A percentile compares a stretch with the other conserved stretches of the same genome.
phyloP scores from a whole-genome alignment of 75 land plant species.

The Adiantum capillusveneris region DNA sequence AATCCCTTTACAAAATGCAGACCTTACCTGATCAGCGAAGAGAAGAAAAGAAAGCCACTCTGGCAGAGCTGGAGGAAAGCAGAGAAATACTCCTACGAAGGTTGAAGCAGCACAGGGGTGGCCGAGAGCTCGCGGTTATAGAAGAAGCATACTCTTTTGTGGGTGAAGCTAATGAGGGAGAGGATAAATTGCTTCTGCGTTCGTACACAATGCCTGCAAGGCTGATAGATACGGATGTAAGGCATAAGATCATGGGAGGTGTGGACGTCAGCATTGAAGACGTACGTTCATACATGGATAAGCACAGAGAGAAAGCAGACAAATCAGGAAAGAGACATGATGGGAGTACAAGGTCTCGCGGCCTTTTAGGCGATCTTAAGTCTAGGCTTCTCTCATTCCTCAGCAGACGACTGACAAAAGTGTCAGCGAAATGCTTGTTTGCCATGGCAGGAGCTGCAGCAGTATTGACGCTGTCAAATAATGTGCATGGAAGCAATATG shows the following conservation, averaged over 20 bases:
- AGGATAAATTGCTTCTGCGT: neutral
- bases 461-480: neutral
- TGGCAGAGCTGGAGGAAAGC: constrained; percentile 40
- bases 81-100: constrained; percentile 24
- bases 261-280: no score
- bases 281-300: no score
- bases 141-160: constrained; percentile 39
- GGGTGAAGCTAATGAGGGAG: constrained; percentile 13
- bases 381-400: neutral
- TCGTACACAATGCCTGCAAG: no score
- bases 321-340: no score
- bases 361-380: neutral
- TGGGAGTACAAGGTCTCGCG: neutral
- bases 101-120: constrained; percentile 25
- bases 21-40: constrained; percentile 36
- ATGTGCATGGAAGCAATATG: neutral
- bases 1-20: constrained; percentile 17
- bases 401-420: neutral
- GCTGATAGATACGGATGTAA: no score
- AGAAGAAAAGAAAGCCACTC: constrained; percentile 29
- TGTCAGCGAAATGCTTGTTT: neutral
- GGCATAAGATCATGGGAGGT: no score
- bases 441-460: neutral
- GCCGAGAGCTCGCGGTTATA: constrained; percentile 30
- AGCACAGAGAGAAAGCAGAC: no score